A percentile compares a stretch with the other conserved stretches of the same genome.
Evolutionary conservation across 352 stramenopile species (phyloP).

Genomic region (Phytophthora pini): DNA sequence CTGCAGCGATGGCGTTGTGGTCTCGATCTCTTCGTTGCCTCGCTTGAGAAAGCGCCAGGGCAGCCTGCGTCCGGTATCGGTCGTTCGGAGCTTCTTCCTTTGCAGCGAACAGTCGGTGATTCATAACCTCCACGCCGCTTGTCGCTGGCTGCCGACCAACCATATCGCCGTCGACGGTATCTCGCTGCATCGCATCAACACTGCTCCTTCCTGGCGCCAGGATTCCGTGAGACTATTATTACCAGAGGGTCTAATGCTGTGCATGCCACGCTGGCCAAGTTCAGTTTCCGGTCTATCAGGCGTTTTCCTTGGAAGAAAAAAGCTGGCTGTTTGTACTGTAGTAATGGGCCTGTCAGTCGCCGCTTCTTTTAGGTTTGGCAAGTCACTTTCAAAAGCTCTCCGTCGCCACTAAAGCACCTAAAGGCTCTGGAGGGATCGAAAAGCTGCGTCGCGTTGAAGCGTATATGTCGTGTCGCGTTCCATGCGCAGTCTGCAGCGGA

Average conservation of each 20-base stretch:
- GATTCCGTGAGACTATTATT: constrained; percentile 29
- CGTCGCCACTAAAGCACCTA: constrained; percentile 1
- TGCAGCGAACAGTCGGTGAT: constrained; percentile 14
- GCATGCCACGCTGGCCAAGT: constrained; percentile 19
- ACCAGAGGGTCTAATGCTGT: constrained; percentile 12
- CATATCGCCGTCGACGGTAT: constrained; percentile 1
- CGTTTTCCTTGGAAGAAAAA: constrained; percentile 34
- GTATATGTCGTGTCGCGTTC: constrained; percentile 35
- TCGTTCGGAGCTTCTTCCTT: constrained; percentile 24
- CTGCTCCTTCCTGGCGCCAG: constrained; percentile 9
- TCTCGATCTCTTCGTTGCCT: background rate
- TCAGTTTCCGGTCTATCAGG: constrained; percentile 8
- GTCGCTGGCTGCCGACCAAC: constrained; percentile 12
- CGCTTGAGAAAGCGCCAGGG: constrained; percentile 21
- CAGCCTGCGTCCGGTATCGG: constrained; percentile 20
- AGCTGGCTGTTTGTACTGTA: background rate
- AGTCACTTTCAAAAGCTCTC: constrained; percentile 27
- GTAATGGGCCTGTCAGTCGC: constrained; percentile 10
- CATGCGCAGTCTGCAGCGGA: constrained; percentile 39
- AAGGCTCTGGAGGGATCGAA: constrained; percentile 3
- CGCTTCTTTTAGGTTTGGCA: no score
- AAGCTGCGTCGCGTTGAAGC: constrained; percentile 5
- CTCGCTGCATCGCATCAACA: constrained; percentile 21
- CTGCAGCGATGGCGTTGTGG: background rate
- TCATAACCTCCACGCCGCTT: constrained; percentile 21